A percentile compares a stretch with the other conserved stretches of the same genome.
Conservation (phyloP, 768 basidiomycete species). For the Lentinula sp. region DNA sequence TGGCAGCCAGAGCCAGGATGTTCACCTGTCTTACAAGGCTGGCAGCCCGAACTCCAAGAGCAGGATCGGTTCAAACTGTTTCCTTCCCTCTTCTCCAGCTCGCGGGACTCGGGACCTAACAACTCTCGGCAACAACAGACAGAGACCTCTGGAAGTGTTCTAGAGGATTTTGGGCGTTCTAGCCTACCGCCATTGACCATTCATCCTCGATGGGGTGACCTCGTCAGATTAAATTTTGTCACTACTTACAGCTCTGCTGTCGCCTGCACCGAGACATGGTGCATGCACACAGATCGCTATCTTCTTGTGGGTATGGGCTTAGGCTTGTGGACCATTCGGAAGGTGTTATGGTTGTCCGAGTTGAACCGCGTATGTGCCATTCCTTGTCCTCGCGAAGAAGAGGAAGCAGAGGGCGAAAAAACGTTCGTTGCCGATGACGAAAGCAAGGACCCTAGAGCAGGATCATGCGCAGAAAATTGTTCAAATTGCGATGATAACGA, state of each 20-base stretch:
- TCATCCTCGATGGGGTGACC: constrained; percentile 61
- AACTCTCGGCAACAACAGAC: constrained; percentile 15
- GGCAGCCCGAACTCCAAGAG: background rate
- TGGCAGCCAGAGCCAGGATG: background rate
- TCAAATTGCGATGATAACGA: background rate
- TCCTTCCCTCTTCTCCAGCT: constrained; percentile 13
- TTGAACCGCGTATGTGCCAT: constrained; percentile 31
- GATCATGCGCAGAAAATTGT: background rate
- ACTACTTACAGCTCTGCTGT: constrained; percentile 9
- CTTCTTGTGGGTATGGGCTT: constrained; percentile 35
- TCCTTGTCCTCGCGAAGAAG: constrained; percentile 7
- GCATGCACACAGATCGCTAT: constrained; percentile 50
- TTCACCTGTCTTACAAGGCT: background rate
- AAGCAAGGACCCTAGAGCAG: background rate
- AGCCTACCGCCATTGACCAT: constrained; percentile 30
- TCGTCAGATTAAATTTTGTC: constrained; percentile 15
- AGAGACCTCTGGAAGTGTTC: background rate
- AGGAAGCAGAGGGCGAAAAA: background rate
- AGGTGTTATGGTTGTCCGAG: constrained; percentile 60
- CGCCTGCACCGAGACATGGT: constrained; percentile 53
- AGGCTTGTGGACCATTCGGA: constrained; percentile 61
- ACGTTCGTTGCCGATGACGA: background rate
- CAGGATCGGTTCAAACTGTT: constrained; percentile 6
- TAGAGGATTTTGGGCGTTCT: background rate
- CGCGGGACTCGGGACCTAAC: constrained; percentile 13